Base-by-base conservation (phyloP, 345 rosid species). In the Aquilaria yunnanensis region DNA sequence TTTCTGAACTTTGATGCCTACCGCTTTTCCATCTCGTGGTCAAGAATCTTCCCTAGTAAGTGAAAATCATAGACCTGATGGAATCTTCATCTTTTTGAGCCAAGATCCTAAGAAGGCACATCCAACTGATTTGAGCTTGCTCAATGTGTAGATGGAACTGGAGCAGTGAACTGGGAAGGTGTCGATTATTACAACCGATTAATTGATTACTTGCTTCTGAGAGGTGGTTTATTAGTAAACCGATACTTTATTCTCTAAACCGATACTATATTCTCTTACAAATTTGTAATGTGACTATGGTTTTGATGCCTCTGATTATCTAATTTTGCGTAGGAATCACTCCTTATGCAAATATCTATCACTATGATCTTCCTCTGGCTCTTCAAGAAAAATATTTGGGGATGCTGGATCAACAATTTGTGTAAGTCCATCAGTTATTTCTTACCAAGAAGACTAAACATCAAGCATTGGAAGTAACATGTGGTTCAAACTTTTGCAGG, bases 11-110 rank as follows among this genome's bases (percentile, higher is more conserved):
- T 87, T 47, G 90, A 84, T 61, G 94, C 86, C 1, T 87, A 84
- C 70, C 68, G 90, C 6, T 84, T 87, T 77, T 87, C 94, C 1
- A 87, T 87, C 67, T 84, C 94, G 1, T 87, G 90, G 88, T 79
- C 94, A 12, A 81, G 94, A 65, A 80, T 87, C 65, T 84, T 87
- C 74, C 94, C 90, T 29, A 63, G 94, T 82, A 84, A 5, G 8
- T 37, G 23, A 23, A 23, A 23, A 23, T 23, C 23, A 23, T 23
- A 23, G 1, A 23, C 23, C 23, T 23, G 23, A 23, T 23, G 23
- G 23, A 23, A 23, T 23, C 1, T 23, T 23, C 23, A 23, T 23
- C 23, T 23, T 23, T 23, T 23, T 23, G 23, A 23, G 23, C 23
- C 23, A 23, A 23, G 23, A 23, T 23, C 23, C 23, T 23, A 23